Conservation (phyloP, 2,329 filamentous ascomycete genomes). For the Talaromyces pinophilus region DNA sequence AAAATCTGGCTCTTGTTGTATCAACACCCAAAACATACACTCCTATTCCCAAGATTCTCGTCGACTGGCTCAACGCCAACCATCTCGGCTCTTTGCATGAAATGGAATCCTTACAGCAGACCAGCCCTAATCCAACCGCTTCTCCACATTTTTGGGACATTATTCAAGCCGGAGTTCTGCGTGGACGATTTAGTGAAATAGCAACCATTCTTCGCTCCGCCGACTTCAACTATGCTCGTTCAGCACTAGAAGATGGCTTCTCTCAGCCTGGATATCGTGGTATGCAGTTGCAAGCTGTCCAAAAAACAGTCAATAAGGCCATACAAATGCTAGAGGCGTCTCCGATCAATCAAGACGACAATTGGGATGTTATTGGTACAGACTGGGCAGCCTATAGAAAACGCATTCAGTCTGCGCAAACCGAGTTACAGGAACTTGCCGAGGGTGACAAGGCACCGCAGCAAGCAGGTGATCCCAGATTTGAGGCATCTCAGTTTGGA, state of each 20-base stretch:
- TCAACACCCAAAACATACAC: conserved; percentile 32
- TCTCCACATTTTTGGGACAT: conserved; percentile 83
- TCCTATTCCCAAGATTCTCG: conserved; percentile 72
- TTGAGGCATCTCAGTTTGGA: conserved; percentile 53
- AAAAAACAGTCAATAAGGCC: conserved; percentile 68
- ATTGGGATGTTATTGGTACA: conserved; percentile 80
- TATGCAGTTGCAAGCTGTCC: conserved; percentile 74
- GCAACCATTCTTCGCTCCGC: conserved; percentile 70
- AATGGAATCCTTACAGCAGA: conserved; percentile 62
- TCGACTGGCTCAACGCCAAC: conserved; percentile 77
- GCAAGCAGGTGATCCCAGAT: conserved; percentile 43
- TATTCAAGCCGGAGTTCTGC: conserved; percentile 71
- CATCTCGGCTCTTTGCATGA: conserved; percentile 73
- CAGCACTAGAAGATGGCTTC: conserved; percentile 62
- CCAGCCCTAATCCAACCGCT: conserved; percentile 71
- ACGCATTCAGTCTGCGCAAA: conserved; percentile 67
- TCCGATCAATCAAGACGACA: conserved; percentile 61
- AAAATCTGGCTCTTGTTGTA: conserved; percentile 34
- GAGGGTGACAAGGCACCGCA: conserved; percentile 66
- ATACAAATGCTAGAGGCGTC: conserved; percentile 71
- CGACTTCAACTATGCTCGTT: conserved; percentile 75
- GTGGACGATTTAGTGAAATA: conserved; percentile 70
- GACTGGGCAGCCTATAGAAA: conserved; percentile 85
- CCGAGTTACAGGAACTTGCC: conserved; percentile 73
- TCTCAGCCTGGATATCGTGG: conserved; percentile 70